Conservation (phyloP, 2,329 filamentous ascomycete genomes). For the Sclerotinia sclerotiorum region DNA sequence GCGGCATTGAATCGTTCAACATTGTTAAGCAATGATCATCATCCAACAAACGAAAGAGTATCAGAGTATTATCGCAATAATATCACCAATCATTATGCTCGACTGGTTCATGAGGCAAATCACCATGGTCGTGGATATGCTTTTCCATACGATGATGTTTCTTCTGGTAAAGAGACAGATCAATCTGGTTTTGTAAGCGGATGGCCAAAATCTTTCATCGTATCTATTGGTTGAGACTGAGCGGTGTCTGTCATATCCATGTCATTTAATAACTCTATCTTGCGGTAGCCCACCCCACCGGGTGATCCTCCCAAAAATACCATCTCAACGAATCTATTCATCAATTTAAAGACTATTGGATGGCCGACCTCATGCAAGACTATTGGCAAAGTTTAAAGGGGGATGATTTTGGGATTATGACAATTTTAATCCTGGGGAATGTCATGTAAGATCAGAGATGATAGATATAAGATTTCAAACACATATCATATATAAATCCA, state of each 20-base stretch:
- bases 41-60: conserved; percentile 51
- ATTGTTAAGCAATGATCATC: conserved; percentile 43
- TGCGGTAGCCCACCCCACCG: too few species aligned
- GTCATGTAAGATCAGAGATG: neutral
- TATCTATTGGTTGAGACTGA: conserved; percentile 15
- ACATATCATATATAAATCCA: too few species aligned
- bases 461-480: neutral
- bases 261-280: neutral
- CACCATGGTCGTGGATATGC: conserved; percentile 61
- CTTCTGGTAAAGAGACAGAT: conserved; percentile 54
- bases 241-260: neutral
- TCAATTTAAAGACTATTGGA: neutral
- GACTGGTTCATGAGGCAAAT: conserved; percentile 60
- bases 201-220: conserved; percentile 18
- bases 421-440: too few species aligned
- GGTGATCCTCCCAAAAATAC: neutral
- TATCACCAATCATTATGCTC: conserved; percentile 64
- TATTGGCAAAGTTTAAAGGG: neutral
- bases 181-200: conserved; percentile 54
- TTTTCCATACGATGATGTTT: conserved; percentile 69
- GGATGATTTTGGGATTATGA: neutral
- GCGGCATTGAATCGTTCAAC: conserved; percentile 37
- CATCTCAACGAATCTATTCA: neutral
- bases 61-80: conserved; percentile 52
- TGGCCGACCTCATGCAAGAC: neutral